Percentiles rank a stretch among this genome's conserved stretches.
phyloP scores from a whole-genome alignment of 371 early-diverging fungal genomes.

The Haplosporangium sp. region DNA sequence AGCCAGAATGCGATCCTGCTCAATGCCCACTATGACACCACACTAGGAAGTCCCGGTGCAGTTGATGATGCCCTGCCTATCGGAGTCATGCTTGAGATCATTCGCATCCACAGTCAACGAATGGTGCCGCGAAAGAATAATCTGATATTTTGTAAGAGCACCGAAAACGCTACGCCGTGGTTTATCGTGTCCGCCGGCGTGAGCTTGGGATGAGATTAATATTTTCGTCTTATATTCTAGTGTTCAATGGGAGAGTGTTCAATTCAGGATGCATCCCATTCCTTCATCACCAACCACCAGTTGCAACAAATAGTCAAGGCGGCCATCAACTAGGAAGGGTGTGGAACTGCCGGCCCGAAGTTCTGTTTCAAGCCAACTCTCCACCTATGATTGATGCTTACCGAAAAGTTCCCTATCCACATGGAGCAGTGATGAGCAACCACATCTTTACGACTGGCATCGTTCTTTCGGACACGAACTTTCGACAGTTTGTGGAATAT shows the following conservation, averaged over 20 bases:
- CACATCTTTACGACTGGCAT: slow-evolving; percentile 80
- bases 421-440: slow-evolving; percentile 77
- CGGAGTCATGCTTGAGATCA: no score
- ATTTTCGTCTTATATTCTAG: slow-evolving; percentile 19
- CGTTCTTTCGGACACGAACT: slow-evolving; percentile 80
- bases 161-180: no score
- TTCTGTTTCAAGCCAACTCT: slow-evolving; percentile 81
- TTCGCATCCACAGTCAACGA: no score
- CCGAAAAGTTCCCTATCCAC: slow-evolving; percentile 73
- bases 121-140: no score
- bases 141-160: no score
- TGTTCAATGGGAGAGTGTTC: slow-evolving; percentile 86
- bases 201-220: no score
- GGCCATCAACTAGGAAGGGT: slow-evolving; percentile 79
- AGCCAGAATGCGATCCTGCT: no score
- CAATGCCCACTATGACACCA: no score
- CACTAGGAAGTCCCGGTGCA: no score
- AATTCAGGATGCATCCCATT: slow-evolving; percentile 80
- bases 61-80: no score
- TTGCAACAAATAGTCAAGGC: slow-evolving; percentile 66
- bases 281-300: slow-evolving; percentile 74
- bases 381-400: slow-evolving; percentile 77
- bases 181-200: no score
- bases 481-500: slow-evolving; percentile 74
- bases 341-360: slow-evolving; percentile 77